Conservation (phyloP, 345 rosid species). For the Camelina sativa region DNA sequence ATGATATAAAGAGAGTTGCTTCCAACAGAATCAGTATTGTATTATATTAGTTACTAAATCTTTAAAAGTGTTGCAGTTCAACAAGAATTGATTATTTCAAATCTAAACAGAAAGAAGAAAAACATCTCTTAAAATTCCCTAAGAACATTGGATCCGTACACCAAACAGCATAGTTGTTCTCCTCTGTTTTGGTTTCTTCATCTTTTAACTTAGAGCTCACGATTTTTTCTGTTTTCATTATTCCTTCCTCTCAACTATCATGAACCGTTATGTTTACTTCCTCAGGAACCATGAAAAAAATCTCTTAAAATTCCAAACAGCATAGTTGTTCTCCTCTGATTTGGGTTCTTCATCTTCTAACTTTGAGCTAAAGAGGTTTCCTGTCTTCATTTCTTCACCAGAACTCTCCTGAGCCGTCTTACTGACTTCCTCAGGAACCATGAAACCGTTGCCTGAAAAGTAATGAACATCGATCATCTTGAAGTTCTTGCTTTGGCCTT, state of each 20-base stretch:
- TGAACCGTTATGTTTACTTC: too few species aligned
- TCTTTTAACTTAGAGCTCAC: conserved; percentile 25
- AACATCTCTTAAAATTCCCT: neutral
- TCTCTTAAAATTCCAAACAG: neutral
- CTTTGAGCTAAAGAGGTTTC: neutral
- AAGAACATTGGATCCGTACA: conserved; percentile 44
- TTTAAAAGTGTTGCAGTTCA: neutral
- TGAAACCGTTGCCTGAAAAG: conserved; percentile 1
- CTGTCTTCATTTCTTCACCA: neutral
- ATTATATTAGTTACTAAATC: conserved; percentile 22
- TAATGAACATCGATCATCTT: conserved; percentile 52
- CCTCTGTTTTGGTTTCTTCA: conserved; percentile 37
- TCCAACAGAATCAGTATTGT: neutral
- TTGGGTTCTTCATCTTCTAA: too few species aligned
- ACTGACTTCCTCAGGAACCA: conserved; percentile 14
- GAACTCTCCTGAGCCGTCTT: too few species aligned
- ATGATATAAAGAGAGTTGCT: too few species aligned
- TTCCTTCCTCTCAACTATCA: too few species aligned
- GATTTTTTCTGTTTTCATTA: neutral
- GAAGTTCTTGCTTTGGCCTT: conserved; percentile 35
- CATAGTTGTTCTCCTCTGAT: too few species aligned
- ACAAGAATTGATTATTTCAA: neutral
- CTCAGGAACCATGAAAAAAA: neutral
- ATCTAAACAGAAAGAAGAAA: neutral
- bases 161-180: conserved; percentile 55